Conservation (phyloP, 1,139 yeast species). For the Lodderomyces metapsilosis region DNA sequence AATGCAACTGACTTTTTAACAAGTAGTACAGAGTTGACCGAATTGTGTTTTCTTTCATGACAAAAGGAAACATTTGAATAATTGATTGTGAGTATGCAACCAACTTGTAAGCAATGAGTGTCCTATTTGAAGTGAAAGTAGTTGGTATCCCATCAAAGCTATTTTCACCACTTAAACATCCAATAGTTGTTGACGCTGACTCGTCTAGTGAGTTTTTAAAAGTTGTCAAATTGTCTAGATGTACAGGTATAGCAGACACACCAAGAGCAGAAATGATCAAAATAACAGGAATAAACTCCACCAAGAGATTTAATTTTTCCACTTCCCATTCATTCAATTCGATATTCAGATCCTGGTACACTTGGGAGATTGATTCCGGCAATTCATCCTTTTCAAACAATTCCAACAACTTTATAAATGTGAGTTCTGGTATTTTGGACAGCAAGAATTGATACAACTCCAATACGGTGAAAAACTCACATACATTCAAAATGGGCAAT, state of each 20-base stretch:
- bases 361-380: conserved; percentile 14
- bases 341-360: conserved; percentile 17
- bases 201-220: conserved; percentile 31
- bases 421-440: conserved; percentile 19
- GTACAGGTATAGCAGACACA: conserved; percentile 30
- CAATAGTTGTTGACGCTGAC: conserved; percentile 20
- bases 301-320: conserved; percentile 15
- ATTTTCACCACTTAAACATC: conserved; percentile 17
- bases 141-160: conserved; percentile 14
- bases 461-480: conserved; percentile 30
- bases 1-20: conserved; percentile 35
- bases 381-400: conserved; percentile 14
- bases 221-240: conserved; percentile 32
- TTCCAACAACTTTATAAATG: conserved; percentile 24
- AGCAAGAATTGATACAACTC: conserved; percentile 27
- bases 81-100: conserved; percentile 25
- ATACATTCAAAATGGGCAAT: conserved; percentile 33
- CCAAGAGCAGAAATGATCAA: conserved; percentile 36
- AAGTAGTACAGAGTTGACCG: conserved; percentile 28
- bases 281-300: conserved; percentile 28
- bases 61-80: conserved; percentile 24
- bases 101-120: conserved; percentile 23
- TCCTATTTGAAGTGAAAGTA: conserved; percentile 21
- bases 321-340: conserved; percentile 24
- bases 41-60: conserved; percentile 21